phyloP scores from a whole-genome alignment of 805 yeast genomes.

The Metschnikowia gelsemii region DNA sequence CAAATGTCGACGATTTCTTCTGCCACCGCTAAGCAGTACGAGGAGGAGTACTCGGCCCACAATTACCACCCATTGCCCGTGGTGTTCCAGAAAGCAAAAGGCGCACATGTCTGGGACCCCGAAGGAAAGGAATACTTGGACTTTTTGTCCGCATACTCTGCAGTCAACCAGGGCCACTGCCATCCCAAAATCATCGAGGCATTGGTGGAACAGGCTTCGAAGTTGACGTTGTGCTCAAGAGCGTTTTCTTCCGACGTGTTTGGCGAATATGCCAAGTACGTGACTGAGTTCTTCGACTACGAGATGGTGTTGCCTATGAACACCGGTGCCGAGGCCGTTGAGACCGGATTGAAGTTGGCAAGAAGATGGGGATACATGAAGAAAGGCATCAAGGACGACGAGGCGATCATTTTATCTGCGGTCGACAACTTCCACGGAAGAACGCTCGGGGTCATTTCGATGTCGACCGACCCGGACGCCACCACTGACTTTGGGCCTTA shows the following conservation, averaged over 20 bases:
- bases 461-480: conserved; percentile 96
- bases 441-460: conserved; percentile 90
- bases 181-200: conserved; percentile 91
- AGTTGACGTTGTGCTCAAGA: conserved; percentile 82
- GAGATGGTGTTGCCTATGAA: conserved; percentile 97
- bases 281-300: conserved; percentile 85
- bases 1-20: conserved; percentile 50
- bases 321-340: conserved; percentile 99
- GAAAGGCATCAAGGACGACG: conserved; percentile 77
- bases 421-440: conserved; percentile 94
- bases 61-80: conserved; percentile 97
- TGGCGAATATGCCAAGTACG: conserved; percentile 81
- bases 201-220: conserved; percentile 80
- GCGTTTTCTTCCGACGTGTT: conserved; percentile 90
- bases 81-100: conserved; percentile 80
- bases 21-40: conserved; percentile 61
- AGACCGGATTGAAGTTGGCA: conserved; percentile 89
- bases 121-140: conserved; percentile 94
- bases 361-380: conserved; percentile 95
- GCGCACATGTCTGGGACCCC: conserved; percentile 97
- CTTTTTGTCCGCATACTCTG: conserved; percentile 91
- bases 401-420: conserved; percentile 87
- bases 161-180: conserved; percentile 97
- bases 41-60: conserved; percentile 85
- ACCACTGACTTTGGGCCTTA: conserved; percentile 88